Evolutionary conservation across 2,329 filamentous ascomycete genomes (phyloP).

Genomic region (Leptosphaerulina australis): DNA sequence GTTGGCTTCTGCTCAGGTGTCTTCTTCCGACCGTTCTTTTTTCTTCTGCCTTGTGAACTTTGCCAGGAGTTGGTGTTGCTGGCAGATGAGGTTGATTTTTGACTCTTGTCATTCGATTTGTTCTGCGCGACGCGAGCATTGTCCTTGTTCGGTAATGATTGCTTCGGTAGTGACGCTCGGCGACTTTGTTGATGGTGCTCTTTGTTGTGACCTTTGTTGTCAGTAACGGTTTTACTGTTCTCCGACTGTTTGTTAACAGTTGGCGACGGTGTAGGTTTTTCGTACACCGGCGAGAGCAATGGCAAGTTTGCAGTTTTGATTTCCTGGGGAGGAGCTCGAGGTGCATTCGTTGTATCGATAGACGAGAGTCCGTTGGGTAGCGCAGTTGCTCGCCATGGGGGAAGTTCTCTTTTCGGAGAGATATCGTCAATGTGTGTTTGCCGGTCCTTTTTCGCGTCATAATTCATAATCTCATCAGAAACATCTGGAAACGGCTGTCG

Average conservation of each 20-base stretch:
- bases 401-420: slow-evolving; percentile 39
- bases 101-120: slow-evolving; percentile 36
- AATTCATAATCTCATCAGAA: slow-evolving; percentile 38
- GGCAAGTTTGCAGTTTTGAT: slow-evolving; percentile 51
- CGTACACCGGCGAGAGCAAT: slow-evolving; percentile 73
- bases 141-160: slow-evolving; percentile 27
- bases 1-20: slow-evolving; percentile 37
- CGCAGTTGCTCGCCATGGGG: slow-evolving; percentile 38
- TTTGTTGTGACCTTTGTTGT: slow-evolving; percentile 36
- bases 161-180: slow-evolving; percentile 36
- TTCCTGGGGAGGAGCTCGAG: slow-evolving; percentile 46
- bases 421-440: slow-evolving; percentile 33
- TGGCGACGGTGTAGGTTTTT: slow-evolving; percentile 73
- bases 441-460: slow-evolving; percentile 32
- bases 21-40: slow-evolving; percentile 38
- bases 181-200: slow-evolving; percentile 36
- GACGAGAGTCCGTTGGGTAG: slow-evolving; percentile 41
- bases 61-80: slow-evolving; percentile 28
- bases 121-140: slow-evolving; percentile 35
- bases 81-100: slow-evolving; percentile 24
- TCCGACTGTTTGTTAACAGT: slow-evolving; percentile 58
- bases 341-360: slow-evolving; percentile 54
- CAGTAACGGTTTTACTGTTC: slow-evolving; percentile 36
- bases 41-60: slow-evolving; percentile 31
- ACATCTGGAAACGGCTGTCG: slow-evolving; percentile 37